Base-by-base conservation (phyloP, 2,329 filamentous ascomycete species). In the Leptodontidium sp. region DNA sequence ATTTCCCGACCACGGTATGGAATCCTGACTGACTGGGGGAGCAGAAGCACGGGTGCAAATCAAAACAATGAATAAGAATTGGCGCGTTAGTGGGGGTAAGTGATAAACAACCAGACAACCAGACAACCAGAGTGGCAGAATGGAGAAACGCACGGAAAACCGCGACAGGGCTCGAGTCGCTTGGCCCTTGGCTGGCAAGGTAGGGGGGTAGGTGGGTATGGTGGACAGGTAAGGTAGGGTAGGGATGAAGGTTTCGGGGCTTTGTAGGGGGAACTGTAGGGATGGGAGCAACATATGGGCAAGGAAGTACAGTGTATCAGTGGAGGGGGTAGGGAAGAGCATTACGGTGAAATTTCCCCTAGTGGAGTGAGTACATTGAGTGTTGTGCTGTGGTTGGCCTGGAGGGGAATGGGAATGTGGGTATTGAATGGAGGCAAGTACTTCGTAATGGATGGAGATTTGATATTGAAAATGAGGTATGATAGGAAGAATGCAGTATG, bases 1-100 rank as follows among this genome's bases (percentile, higher is more conserved):
- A 15, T 4, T 47, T 15, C 43, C 21, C 1, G 21, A 21, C 21
- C 21, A 21, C 21, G 21, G 21, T 21, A 21, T 21, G 21, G 21
- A 21, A 21, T 21, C 21, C 21, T 47, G 32, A 47, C 43, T 21
- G 15, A n/a, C 47, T 49, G 47, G 17, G 43, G 12, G 12, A 62
- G 47, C 43, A 50, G 3, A 29, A 49, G 59, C 59, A 49, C 26
- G 29, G 6, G 40, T 50, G 64, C 59, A 61, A 70, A 67, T 65
- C 68, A 67, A 70, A 70, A 69, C 68, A 67, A 67, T 61, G 38
- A 61, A 26, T 61, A 38, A 21, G 53, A 47, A 40, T 58, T 67
- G 57, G 58, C 61, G 64, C 67, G 59, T 35, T 53, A 29, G 52
- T 61, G 50, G 53, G 64, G 63, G 57, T 43, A 52, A 57, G 57